phyloP scores from a whole-genome alignment of 2,329 filamentous ascomycete species.

The Parastagonospora nodorum region DNA sequence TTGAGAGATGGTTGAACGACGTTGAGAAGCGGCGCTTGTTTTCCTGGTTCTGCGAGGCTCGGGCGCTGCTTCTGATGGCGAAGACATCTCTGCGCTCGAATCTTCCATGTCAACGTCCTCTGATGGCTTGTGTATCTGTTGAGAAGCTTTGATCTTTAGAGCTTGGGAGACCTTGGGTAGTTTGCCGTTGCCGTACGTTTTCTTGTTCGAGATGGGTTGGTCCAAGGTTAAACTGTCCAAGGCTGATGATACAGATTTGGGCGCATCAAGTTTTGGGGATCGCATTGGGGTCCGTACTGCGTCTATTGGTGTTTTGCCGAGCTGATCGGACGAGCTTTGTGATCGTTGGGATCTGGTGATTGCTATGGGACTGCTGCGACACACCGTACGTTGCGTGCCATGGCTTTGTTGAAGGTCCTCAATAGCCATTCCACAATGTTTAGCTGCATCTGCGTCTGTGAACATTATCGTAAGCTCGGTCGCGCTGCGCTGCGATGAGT shows the following conservation, averaged over 20 bases:
- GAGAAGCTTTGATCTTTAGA: slow-evolving; percentile 14
- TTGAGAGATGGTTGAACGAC: neutral
- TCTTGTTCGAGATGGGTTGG: slow-evolving; percentile 1
- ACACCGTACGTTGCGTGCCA: neutral
- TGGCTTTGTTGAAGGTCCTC: slow-evolving; percentile 10
- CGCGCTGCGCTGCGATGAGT: slow-evolving; percentile 21
- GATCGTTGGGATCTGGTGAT: neutral
- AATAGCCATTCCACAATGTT: slow-evolving; percentile 24
- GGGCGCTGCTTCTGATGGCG: too few relatives aligned
- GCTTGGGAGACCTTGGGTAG: slow-evolving; percentile 18
- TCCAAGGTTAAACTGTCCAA: too few relatives aligned
- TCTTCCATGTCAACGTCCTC: slow-evolving; percentile 15
- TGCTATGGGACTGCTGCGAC: neutral
- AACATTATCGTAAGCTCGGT: slow-evolving; percentile 30
- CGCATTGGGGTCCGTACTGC: neutral
- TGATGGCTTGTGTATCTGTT: slow-evolving; percentile 4
- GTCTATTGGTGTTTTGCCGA: neutral
- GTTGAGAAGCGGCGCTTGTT: neutral
- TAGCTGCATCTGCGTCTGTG: slow-evolving; percentile 16
- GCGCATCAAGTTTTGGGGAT: neutral
- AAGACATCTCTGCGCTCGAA: neutral
- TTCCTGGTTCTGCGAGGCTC: slow-evolving; percentile 4
- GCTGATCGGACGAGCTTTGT: neutral
- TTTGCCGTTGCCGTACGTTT: slow-evolving; percentile 14
- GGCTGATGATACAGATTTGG: too few relatives aligned